A percentile compares a stretch with the other conserved stretches of the same genome.
Evolutionary conservation across 345 rosid genomes (phyloP).

Genomic region (Psidium friedrichsthalianum): DNA sequence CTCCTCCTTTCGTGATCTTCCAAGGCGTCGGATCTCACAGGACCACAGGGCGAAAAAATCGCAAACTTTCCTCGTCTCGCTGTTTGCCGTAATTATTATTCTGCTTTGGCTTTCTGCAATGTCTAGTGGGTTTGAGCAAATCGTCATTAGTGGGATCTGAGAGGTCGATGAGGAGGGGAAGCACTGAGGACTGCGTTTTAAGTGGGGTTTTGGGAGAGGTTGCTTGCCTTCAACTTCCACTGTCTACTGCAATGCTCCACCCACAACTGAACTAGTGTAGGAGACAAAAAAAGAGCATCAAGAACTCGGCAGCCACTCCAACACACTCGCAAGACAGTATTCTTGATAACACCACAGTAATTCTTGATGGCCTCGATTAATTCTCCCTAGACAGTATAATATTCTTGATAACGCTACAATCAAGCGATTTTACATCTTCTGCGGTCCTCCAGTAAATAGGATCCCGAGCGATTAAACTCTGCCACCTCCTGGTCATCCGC

Average conservation of each 20-base stretch:
- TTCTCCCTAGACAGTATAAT: background rate
- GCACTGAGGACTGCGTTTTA: background rate
- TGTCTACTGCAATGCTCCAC: background rate
- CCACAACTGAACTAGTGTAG: background rate
- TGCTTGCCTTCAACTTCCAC: background rate
- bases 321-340: background rate
- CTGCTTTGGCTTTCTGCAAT: background rate
- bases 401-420: background rate
- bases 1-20: background rate
- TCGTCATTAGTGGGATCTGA: background rate
- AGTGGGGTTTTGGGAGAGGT: background rate
- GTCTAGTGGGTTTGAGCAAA: background rate
- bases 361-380: background rate
- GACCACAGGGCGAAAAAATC: background rate
- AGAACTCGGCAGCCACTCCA: background rate
- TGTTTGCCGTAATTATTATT: background rate
- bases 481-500: background rate
- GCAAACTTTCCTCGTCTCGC: background rate
- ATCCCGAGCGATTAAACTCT: background rate
- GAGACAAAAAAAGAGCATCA: background rate
- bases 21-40: background rate
- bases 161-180: background rate
- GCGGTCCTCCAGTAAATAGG: background rate
- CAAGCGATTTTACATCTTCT: background rate
- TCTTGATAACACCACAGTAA: background rate